A percentile compares a stretch with the other conserved stretches of the same genome.
These are phyloP conservation scores for Ophiostoma himal-ulmi DNA, from an alignment of 2,329 filamentous ascomycete species.

Conservation along the genomic window DNA sequence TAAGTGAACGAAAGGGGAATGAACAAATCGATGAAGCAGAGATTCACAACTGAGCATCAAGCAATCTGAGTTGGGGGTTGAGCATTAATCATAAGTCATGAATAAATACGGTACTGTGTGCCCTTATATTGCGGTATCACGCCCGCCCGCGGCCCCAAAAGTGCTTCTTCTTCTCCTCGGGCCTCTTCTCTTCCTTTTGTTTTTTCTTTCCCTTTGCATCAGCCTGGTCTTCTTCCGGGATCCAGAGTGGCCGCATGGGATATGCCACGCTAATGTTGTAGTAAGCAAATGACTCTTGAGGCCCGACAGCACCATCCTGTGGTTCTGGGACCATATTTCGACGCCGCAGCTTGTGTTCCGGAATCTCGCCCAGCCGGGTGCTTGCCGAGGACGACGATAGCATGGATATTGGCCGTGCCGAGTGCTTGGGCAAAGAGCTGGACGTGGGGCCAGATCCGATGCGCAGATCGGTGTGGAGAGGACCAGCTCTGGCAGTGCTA, in stretches of 20 bases:
- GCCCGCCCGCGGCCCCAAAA: not conserved
- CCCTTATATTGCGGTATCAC: not conserved
- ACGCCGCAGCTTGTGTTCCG: conserved; percentile 30
- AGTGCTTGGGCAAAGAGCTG: not conserved
- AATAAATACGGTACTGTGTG: not conserved
- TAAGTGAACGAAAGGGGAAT: not conserved
- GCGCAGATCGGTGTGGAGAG: not conserved
- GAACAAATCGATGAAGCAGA: not conserved
- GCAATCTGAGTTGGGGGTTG: too few species aligned
- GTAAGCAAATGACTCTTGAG: conserved; percentile 21
- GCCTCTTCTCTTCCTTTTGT: conserved; percentile 24
- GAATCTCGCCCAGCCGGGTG: conserved; percentile 36
- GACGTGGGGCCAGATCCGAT: not conserved
- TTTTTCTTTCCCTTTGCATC: not conserved
- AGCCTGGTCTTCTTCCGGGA: conserved; percentile 18
- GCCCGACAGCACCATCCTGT: not conserved
- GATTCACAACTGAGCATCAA: not conserved
- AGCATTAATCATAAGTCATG: not conserved
- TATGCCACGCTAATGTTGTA: conserved; percentile 33
- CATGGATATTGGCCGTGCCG: conserved; percentile 29
- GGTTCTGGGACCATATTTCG: not conserved
- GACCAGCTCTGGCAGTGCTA: conserved; percentile 21
- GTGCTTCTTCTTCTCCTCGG: conserved; percentile 17
- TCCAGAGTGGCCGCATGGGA: conserved; percentile 32
- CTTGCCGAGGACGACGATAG: conserved; percentile 32